phyloP scores from a whole-genome alignment of 2,329 filamentous ascomycete genomes.

The Phialemoniopsis sp. region DNA sequence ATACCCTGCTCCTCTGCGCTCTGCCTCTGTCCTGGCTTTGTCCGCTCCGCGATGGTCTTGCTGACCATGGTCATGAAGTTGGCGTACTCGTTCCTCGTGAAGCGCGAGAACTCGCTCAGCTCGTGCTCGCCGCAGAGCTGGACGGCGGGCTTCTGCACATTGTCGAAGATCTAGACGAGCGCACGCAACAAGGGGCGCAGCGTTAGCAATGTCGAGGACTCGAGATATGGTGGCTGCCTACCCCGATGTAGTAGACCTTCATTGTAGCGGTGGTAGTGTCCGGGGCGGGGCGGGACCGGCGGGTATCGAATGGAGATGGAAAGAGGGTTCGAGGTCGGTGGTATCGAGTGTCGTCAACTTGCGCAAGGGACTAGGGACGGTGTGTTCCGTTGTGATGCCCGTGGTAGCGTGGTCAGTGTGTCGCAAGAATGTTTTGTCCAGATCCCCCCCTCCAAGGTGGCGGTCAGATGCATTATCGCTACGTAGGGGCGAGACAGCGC shows the following conservation, averaged over 20 bases:
- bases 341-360: no score
- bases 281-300: no score
- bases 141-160: constrained; percentile 69
- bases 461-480: no score
- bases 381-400: no score
- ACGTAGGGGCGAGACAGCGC: no score
- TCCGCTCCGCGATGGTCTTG: constrained; percentile 84
- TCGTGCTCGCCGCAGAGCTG: constrained; percentile 77
- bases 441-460: no score
- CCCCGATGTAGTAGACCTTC: constrained; percentile 87
- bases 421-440: no score
- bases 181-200: constrained; percentile 11
- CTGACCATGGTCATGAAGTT: constrained; percentile 81
- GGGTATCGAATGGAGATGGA: no score
- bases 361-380: no score
- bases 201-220: constrained; percentile 9
- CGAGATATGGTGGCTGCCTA: constrained; percentile 38
- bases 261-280: constrained; percentile 47
- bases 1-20: constrained; percentile 78
- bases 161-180: constrained; percentile 67
- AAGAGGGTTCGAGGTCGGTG: no score
- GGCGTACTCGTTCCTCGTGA: constrained; percentile 61
- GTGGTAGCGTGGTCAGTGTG: no score
- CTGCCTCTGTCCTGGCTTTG: constrained; percentile 72
- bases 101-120: constrained; percentile 73